These are phyloP conservation scores for Lactarius deliciosus DNA, from an alignment of 768 basidiomycete genomes.

Conservation along the genomic window DNA sequence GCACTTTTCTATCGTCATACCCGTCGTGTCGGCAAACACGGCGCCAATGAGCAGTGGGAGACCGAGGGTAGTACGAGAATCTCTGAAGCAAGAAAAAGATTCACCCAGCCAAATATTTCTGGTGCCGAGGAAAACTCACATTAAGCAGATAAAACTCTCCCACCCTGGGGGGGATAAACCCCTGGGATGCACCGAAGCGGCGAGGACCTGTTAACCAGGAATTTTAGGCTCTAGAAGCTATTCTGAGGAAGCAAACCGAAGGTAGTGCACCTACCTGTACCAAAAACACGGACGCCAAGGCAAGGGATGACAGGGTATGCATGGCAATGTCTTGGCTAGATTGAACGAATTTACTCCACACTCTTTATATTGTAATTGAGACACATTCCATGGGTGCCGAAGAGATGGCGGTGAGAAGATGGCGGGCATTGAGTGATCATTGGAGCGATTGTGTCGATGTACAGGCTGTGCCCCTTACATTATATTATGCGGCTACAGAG, in stretches of 20 bases:
- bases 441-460: background rate
- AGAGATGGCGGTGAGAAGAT: background rate
- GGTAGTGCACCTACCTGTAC: background rate
- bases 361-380: background rate
- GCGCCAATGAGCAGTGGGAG: constrained; percentile 48
- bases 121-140: background rate
- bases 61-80: background rate
- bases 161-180: background rate
- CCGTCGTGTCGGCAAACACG: constrained; percentile 43
- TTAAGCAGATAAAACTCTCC: background rate
- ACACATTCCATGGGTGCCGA: background rate
- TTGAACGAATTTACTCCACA: background rate
- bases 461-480: background rate
- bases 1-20: constrained; percentile 61
- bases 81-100: background rate
- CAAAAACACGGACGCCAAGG: background rate
- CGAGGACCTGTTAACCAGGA: background rate
- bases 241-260: background rate
- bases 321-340: background rate
- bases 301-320: background rate
- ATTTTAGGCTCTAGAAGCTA: background rate
- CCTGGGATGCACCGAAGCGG: background rate
- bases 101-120: background rate
- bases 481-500: background rate
- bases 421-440: background rate